phyloP scores from a whole-genome alignment of 768 basidiomycete genomes.

The Boletus sensibilis region DNA sequence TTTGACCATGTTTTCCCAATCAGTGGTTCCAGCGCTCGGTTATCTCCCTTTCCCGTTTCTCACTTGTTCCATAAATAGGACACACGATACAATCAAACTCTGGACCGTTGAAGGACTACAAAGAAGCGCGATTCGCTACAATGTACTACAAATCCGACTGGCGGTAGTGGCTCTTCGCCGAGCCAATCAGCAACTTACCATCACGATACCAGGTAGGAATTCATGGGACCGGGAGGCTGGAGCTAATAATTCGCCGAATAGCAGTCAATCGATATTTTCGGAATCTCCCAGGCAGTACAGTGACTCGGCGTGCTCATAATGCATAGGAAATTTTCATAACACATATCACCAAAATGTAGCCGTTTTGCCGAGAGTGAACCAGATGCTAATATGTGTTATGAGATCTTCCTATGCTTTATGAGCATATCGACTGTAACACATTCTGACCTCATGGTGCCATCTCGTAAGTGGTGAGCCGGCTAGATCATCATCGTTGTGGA shows the following conservation, averaged over 20 bases:
- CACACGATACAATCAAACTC: neutral
- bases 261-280: too few relatives aligned
- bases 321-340: too few relatives aligned
- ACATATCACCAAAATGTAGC: too few relatives aligned
- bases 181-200: neutral
- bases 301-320: too few relatives aligned
- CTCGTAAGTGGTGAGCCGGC: neutral
- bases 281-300: neutral
- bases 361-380: too few relatives aligned
- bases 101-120: neutral
- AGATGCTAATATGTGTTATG: too few relatives aligned
- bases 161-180: neutral
- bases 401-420: too few relatives aligned
- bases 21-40: constrained; percentile 1
- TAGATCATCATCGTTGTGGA: neutral
- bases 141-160: neutral
- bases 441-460: neutral
- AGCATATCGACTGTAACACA: too few relatives aligned
- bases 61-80: neutral
- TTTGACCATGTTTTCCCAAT: neutral
- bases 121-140: neutral
- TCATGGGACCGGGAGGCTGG: too few relatives aligned
- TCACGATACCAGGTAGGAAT: neutral
- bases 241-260: neutral
- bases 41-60: neutral